Base-by-base conservation (phyloP, 495 filamentous ascomycete genomes). In the Umbilicaria muhlenbergii region DNA sequence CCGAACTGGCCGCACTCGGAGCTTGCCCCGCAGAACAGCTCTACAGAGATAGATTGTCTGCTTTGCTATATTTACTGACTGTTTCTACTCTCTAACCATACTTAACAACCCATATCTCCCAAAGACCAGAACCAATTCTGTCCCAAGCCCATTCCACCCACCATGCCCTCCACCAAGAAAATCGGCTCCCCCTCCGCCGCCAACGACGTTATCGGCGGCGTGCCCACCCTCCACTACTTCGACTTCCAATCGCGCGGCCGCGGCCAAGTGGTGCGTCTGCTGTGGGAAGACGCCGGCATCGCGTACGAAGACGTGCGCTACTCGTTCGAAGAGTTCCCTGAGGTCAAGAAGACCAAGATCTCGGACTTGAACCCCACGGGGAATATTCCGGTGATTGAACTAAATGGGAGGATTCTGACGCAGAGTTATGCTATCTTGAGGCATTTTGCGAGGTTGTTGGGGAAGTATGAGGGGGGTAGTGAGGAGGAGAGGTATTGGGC, bases 251-350 rank as follows among this genome's bases (percentile, higher is more conserved):
- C 60, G 17, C 53, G 64, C 10, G 66, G 66, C 18, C 58, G 64
- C n/a, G 61, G 62, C 11, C 61, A 69, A 50, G 68, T 65, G 18
- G 47, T 69, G 28, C 58, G 58, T 34, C 52, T 63, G 11, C 54
- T 64, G 37, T 42, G 57, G 36, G 58, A 64, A 51, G 66, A 71
- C 24, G 63, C 61, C 15, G 65, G 60, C 6, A 58, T 69, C 14
- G 58, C 61, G 1, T 61, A 61, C 48, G 47, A 62, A 15, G 61
- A 67, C 21, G 41, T 61, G 35, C 61, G 59, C 14, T 68, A 68
- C 47, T 49, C 51, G 3, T 62, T 56, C 21, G 57, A 66, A n/a
- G 50, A 61, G 33, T 68, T 59, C 62, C 53, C 59, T 5, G 39
- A 57, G 24, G 47, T 47, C n/a, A 68, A 63, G 45, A 50, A 52